These are phyloP conservation scores for Eremothecium sinecaudum DNA, from an alignment of 1,139 yeast species.

Conservation along the genomic window DNA sequence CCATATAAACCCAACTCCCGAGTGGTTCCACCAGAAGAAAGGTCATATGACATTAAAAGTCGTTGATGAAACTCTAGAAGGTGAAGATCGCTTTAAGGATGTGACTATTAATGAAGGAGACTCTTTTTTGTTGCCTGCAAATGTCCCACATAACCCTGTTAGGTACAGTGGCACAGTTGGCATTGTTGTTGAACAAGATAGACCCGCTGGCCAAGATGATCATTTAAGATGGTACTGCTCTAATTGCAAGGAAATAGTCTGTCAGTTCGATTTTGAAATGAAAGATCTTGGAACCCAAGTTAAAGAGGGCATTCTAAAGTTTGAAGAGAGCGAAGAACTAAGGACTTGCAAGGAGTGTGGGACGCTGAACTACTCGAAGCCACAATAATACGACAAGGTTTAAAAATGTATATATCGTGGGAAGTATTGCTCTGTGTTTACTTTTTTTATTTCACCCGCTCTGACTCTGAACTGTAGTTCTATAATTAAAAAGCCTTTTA, in stretches of 20 bases:
- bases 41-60: constrained; percentile 80
- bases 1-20: constrained; percentile 90
- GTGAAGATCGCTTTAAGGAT: constrained; percentile 62
- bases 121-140: constrained; percentile 74
- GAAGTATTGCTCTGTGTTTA: no score
- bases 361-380: constrained; percentile 46
- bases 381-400: neutral
- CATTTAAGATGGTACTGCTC: constrained; percentile 80
- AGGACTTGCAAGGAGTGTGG: constrained; percentile 75
- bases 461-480: no score
- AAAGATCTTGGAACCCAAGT: constrained; percentile 84
- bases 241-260: constrained; percentile 53
- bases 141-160: constrained; percentile 85
- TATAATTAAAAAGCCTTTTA: no score
- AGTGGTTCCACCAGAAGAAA: constrained; percentile 80
- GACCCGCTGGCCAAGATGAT: constrained; percentile 64
- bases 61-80: constrained; percentile 43
- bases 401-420: neutral
- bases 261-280: constrained; percentile 66
- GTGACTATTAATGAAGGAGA: constrained; percentile 76
- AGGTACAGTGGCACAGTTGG: constrained; percentile 82
- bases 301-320: constrained; percentile 66
- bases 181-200: constrained; percentile 86
- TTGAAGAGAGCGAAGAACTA: constrained; percentile 52
- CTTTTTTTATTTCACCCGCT: neutral